Base-by-base conservation (phyloP, 139 green algal genomes). In the Closterium sp. region DNA sequence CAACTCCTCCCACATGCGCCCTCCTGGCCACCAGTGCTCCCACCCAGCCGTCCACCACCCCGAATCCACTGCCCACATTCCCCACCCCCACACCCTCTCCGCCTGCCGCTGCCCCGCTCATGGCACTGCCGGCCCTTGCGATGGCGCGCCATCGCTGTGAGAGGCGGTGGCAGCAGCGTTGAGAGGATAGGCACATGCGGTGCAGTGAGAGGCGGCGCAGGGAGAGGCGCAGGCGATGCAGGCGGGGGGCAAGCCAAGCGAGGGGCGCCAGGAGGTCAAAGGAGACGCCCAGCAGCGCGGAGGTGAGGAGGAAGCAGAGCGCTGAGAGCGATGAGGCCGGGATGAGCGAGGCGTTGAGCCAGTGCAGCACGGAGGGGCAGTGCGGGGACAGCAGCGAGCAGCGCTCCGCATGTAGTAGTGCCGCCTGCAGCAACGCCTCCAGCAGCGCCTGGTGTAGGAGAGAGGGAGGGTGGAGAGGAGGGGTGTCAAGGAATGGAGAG, bases 231-330 rank as follows among this genome's bases (percentile, higher is more conserved):
- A 86, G 88, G 88, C 88, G 88, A 9, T 30, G 42, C 45, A 86
- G 88, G 88, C 88, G 88, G 24, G 27, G 62, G 31, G 22, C 73
- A 9, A 93, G 70, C 89, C 86, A 93, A 17, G 70, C 32, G 32
- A 91, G 31, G 22, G 89, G 92, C 1, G 92, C 89, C 17, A 94
- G 92, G 19, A 94, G 86, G 38, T 94, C 92, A 10, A 94, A 21
- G 62, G 92, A 94, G n/a, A 94, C 89, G 79, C 92, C 92, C 13
- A 94, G 89, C 31, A 94, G 79, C 13, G 92, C 42, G 84, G 30
- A 86, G 32, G 92, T 92, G 84, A 94, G 70, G 29, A 94, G 84
- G 70, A 94, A 94, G 84, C 89, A 79, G n/a, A 94, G 30, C n/a
- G 90, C 90, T 3, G 90, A 93, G 24, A 93, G 85, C 9, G 90